These are phyloP conservation scores for Cryptococcus neoformans DNA, from an alignment of 1,284 basidiomycete genomes.

Conservation along the genomic window DNA sequence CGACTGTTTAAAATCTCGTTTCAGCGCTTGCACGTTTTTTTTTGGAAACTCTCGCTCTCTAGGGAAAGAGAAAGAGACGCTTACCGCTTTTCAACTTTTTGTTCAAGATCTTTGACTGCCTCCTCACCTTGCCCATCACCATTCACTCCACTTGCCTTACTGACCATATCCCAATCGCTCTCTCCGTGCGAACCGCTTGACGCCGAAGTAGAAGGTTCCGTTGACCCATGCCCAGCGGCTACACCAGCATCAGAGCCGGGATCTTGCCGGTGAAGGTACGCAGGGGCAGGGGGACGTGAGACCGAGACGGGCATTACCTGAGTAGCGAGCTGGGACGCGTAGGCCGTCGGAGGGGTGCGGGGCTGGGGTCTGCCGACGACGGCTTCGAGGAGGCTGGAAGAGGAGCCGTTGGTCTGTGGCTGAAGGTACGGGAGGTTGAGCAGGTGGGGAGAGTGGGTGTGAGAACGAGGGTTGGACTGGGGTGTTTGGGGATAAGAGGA, in stretches of 20 bases:
- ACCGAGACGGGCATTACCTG: background rate
- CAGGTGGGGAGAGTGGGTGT: background rate
- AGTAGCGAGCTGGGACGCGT: background rate
- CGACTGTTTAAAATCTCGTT: slow-evolving; percentile 15
- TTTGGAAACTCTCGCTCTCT: background rate
- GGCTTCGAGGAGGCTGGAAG: slow-evolving; percentile 37
- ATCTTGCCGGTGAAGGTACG: too few species aligned
- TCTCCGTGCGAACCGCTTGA: background rate
- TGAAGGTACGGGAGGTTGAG: slow-evolving; percentile 11
- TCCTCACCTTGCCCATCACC: slow-evolving; percentile 14
- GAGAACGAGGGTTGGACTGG: background rate
- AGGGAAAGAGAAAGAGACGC: slow-evolving; percentile 2
- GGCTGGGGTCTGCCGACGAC: slow-evolving; percentile 25
- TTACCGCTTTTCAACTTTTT: slow-evolving; percentile 43
- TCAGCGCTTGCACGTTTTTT: background rate
- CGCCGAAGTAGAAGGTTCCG: background rate
- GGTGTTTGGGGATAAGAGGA: too few species aligned
- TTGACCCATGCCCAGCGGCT: background rate
- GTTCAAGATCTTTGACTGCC: slow-evolving; percentile 38
- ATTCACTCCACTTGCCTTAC: slow-evolving; percentile 16
- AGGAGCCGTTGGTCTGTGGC: slow-evolving; percentile 18
- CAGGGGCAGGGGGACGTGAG: too few species aligned
- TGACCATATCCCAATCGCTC: slow-evolving; percentile 30
- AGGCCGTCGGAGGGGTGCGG: background rate
- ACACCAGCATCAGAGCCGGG: too few species aligned